Percentiles rank a stretch among this genome's conserved stretches.
Evolutionary conservation across 345 rosid species (phyloP).

Genomic region (Erysimum cheiranthoides): DNA sequence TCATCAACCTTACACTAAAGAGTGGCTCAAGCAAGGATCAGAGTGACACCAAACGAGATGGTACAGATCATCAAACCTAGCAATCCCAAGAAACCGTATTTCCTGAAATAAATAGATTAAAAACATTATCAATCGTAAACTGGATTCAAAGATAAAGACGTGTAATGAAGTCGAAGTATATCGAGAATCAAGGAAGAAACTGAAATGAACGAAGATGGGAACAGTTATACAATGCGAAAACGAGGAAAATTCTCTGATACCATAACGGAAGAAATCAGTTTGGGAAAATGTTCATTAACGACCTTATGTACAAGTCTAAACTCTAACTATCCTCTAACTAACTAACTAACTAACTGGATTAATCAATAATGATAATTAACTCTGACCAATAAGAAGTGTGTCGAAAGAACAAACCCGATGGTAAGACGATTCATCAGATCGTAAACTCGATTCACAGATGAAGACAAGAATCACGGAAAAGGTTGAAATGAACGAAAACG

Average conservation of each 20-base stretch:
- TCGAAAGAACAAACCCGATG: constrained; percentile 61
- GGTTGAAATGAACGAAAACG: too few species aligned
- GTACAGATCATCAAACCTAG: constrained; percentile 72
- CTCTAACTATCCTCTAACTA: not conserved
- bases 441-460: too few species aligned
- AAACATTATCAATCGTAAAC: not conserved
- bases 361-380: not conserved
- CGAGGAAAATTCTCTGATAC: not conserved
- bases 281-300: not conserved
- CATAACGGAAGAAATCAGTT: not conserved
- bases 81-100: constrained; percentile 65
- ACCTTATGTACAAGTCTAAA: not conserved
- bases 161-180: not conserved
- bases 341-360: not conserved
- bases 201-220: not conserved
- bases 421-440: constrained; percentile 76
- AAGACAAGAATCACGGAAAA: too few species aligned
- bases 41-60: constrained; percentile 68
- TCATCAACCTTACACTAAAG: not conserved
- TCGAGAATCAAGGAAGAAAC: not conserved
- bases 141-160: too few species aligned
- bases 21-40: constrained; percentile 50
- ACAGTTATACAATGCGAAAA: too few species aligned
- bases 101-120: constrained; percentile 52
- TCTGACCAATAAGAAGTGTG: not conserved